Base-by-base conservation (phyloP, 495 filamentous ascomycete genomes). In the Daldinia bambusicola region DNA sequence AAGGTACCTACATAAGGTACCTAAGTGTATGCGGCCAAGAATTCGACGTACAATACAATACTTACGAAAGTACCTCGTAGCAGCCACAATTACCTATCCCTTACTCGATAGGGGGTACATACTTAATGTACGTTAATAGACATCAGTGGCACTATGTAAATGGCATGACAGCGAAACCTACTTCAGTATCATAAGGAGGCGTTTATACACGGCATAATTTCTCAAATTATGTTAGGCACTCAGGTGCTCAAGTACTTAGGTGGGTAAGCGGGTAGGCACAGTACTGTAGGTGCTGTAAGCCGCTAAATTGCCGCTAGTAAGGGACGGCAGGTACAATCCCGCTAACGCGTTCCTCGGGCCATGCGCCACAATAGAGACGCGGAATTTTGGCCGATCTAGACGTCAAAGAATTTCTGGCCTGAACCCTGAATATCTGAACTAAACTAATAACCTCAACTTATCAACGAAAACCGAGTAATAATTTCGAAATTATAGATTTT, bases 321-420 rank as follows among this genome's bases (percentile, higher is more conserved):
- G 56, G 22, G 20, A 31, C 30, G 34, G 31, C 36, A 55, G 58
- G 64, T 62, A 57, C 59, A 53, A 58, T 58, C 37, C 36, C 53
- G 31, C 38, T 55, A 61, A 62, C 62, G 62, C 68, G 62, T 65
- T 51, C 53, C 56, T 41, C 63, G 57, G 50, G 31, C 52, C 66
- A 66, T 73, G 70, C 70, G 70, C 70, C 70, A 73, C 70, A 73
- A 51, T 73, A 30, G 6, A 63, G 62, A 73, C 70, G 70, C 70
- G 70, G 70, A 69, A 73, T 69, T 72, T 68, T 71, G 70, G 66
- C 66, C 70, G 70, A 63, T 73, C 56, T 31, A 61, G 38, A 43
- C 66, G 61, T 73, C 70, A 69, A 69, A 73, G 70, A 73, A 69
- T 73, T 73, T 73, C 70, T 69, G 61, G 64, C 57, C 70, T 65